Base-by-base conservation (phyloP, 345 rosid genomes). In the Populus tremula region DNA sequence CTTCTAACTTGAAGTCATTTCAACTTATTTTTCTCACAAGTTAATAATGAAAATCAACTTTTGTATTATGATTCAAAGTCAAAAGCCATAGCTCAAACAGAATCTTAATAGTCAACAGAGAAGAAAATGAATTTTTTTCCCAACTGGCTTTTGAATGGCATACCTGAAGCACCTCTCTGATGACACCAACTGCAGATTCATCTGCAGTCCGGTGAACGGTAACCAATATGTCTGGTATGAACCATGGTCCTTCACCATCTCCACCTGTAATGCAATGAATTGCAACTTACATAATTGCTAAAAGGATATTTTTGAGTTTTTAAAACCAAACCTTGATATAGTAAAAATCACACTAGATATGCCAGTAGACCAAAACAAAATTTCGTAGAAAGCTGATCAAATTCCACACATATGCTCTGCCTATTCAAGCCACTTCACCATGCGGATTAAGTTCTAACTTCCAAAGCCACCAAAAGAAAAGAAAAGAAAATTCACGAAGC, bases 201-300 rank as follows among this genome's bases (percentile, higher is more conserved):
- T 88, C 94, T 21, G 89, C 89, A 45, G 91, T 82, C 81, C 87
- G 92, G 77, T 85, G 93, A 74, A 93, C 81, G 4, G 80, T 91
- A 75, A 93, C 98, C 87, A 93, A 79, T 73, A 96, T 92, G 81
- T 96, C 98, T 18, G 98, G 93, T 87, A 93, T 87, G 84, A 88
- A 87, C 93, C 96, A 90, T 20, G 93, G 88, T 49, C 94, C 93
- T 73, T 96, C 97, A 61, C 79, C 86, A 74, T 93, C 97, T 13
- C 91, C 91, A 77, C 97, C 98, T 94, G 90, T 79, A 82, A 50
- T 23, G 35, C 10, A 71, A 56, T 36, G 29, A 16, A 45, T 1
- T 27, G 62, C 74, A 49, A 69, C 20, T 49, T 68, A 23, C 36
- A 1, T 64, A 12, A 25, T 18, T 20, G n/a, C 62, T 54, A 53